Evolutionary conservation across 257 asterid genomes (phyloP).

Genomic region (Solanum acaule): DNA sequence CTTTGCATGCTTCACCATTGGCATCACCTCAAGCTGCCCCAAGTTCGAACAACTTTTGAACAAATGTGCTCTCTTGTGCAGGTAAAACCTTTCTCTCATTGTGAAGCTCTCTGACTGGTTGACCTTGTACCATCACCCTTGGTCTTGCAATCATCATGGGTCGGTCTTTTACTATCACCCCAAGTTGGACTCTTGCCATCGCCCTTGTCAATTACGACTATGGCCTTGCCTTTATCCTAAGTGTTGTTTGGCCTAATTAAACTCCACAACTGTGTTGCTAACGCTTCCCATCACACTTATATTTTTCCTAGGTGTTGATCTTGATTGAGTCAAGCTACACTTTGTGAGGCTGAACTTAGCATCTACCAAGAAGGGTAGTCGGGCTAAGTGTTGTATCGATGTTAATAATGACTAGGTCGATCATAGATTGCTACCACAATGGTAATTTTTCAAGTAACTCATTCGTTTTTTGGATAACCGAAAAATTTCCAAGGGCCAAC

Average conservation of each 20-base stretch:
- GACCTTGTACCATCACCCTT: background rate
- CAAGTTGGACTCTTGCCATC: background rate
- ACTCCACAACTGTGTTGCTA: background rate
- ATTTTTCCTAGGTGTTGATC: background rate
- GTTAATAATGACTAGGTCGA: background rate
- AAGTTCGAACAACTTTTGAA: background rate
- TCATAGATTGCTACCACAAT: background rate
- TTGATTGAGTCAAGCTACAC: background rate
- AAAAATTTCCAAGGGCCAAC: background rate
- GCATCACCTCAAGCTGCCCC: background rate
- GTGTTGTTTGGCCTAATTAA: background rate
- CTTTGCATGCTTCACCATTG: background rate
- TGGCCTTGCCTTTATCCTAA: background rate
- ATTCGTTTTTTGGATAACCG: background rate
- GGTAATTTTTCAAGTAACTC: background rate
- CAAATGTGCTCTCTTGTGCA: background rate
- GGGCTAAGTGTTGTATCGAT: background rate
- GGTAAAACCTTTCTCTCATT: background rate
- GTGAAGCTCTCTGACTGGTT: background rate
- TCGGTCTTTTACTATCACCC: background rate
- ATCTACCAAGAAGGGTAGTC: background rate
- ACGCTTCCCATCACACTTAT: background rate
- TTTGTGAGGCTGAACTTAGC: background rate
- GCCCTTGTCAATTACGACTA: background rate
- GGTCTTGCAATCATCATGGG: background rate